Evolutionary conservation across 805 yeast genomes (phyloP), one percentile per base, ranked within the genome.

Genomic region (Pichia cabralensis): DNA sequence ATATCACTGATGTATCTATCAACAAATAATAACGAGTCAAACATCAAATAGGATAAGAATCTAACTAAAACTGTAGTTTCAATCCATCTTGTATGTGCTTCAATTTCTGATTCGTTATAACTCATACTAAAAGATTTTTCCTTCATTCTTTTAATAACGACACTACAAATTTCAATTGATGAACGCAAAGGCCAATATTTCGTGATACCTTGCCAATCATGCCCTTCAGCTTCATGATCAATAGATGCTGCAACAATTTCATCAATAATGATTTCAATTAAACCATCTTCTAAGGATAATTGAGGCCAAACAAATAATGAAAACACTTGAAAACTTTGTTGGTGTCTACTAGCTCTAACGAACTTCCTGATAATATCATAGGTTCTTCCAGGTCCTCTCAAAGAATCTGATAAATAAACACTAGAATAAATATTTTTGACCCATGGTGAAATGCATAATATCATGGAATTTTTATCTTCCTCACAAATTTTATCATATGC

Each of bases 151-250:
- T 64, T 53, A 25, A 84, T 62, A 2, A 83, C 69, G 33, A 71
- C 67, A 7, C 83, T 78, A 47, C 85, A 76, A 2, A 82, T 64
- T 42, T 77, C 83, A n/a, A 77, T 62, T 1, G 89, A 76, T 3
- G 94, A 86, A 16, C 72, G 61, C 11, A 73, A 55, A 1, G 79
- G 68, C 43, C 84, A 60, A n/a, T 80, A 64, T 1, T 79, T 66
- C 2, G 79, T 66, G 6, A 76, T 67, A 30, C 68, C 71, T 14
- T 67, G 65, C 84, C 84, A 81, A 31, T 69, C 76, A 25, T 72
- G 69, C 4, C 78, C 80, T 44, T 79, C 84, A n/a, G 84, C 76
- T 44, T 79, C 80, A 48, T 78, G 73, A 43, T 81, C 92, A 44
- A 82, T 68, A 1, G 86, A 79, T 42, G 76, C 78, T 2, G 76